Evolutionary conservation across 352 stramenopile genomes (phyloP).

Genomic region (Phytophthora pseudosyringae): DNA sequence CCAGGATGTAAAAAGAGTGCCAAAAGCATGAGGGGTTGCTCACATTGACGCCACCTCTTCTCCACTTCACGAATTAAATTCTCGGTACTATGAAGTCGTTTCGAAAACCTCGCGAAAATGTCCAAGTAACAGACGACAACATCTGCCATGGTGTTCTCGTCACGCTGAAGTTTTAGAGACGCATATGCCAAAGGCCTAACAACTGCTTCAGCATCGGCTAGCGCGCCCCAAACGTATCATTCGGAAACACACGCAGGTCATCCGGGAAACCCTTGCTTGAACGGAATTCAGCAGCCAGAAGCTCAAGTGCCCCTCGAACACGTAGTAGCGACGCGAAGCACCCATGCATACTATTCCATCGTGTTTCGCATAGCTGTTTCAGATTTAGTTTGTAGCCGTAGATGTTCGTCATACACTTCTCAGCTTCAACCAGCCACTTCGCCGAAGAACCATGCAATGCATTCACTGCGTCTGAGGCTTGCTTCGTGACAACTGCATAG

Average conservation of each 20-base stretch:
- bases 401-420: constrained; percentile 7
- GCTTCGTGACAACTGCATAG: constrained; percentile 7
- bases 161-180: constrained; percentile 9
- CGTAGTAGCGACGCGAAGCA: too few relatives aligned
- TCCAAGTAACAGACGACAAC: constrained; percentile 15
- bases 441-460: constrained; percentile 4
- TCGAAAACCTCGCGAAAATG: constrained; percentile 11
- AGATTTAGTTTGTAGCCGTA: neutral
- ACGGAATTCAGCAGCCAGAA: neutral
- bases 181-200: neutral
- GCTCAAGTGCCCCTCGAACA: neutral
- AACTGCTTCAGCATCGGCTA: neutral
- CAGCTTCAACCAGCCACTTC: constrained; percentile 13
- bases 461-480: constrained; percentile 15
- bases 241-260: too few relatives aligned
- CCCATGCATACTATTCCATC: constrained; percentile 7
- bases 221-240: neutral
- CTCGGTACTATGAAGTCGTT: neutral
- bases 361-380: constrained; percentile 7
- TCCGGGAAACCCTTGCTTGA: neutral
- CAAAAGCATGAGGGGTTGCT: constrained; percentile 19
- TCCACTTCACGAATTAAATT: constrained; percentile 11
- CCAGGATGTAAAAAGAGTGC: constrained; percentile 16
- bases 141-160: constrained; percentile 19
- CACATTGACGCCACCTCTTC: constrained; percentile 6